phyloP scores from a whole-genome alignment of 306 rosid species.

The Pyrus communis region DNA sequence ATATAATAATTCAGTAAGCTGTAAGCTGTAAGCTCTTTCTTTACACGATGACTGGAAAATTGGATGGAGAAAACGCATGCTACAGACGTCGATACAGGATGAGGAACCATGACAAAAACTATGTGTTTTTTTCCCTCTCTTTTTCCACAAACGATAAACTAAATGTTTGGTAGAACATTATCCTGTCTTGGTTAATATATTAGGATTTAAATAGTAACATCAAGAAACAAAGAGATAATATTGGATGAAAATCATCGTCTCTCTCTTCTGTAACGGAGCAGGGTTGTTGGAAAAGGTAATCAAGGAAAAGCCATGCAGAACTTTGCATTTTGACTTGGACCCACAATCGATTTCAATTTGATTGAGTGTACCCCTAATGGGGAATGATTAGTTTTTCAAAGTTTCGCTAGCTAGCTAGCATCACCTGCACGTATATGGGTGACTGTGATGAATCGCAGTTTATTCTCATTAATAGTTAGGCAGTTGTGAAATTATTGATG shows the following conservation, averaged over 20 bases:
- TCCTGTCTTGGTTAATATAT: too few relatives aligned
- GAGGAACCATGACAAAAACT: too few relatives aligned
- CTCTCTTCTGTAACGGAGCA: not conserved
- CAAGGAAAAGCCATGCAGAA: not conserved
- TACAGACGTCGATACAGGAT: too few relatives aligned
- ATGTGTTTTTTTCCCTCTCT: not conserved
- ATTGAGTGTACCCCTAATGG: not conserved
- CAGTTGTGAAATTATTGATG: too few relatives aligned
- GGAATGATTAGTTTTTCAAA: too few relatives aligned
- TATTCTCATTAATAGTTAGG: too few relatives aligned
- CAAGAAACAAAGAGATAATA: too few relatives aligned
- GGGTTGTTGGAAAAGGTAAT: not conserved
- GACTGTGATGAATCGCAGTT: too few relatives aligned
- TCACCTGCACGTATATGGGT: too few relatives aligned
- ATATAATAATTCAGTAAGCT: not conserved
- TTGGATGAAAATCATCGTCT: not conserved
- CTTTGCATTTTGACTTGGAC: not conserved
- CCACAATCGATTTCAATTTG: not conserved
- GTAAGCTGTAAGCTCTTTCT: not conserved
- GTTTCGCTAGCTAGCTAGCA: too few relatives aligned
- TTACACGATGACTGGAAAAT: not conserved
- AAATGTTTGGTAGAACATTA: not conserved
- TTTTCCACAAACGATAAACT: not conserved
- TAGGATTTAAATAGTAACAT: not conserved
- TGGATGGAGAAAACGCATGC: not conserved